Evolutionary conservation across 73 alveolate species (phyloP).

Genomic region (Paramecium sonneborni): DNA sequence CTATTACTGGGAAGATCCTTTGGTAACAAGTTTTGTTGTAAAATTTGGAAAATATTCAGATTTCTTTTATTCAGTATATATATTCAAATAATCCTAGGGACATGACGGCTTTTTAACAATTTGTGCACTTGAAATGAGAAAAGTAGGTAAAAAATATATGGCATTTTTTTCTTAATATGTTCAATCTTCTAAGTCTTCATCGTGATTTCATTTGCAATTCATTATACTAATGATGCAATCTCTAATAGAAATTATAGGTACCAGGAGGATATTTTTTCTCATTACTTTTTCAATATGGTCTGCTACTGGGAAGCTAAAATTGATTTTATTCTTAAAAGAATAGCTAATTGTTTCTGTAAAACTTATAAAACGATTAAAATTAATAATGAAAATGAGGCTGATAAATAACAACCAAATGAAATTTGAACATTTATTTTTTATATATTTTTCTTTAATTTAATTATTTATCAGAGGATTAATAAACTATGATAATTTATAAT

Average conservation of each 20-base stretch:
- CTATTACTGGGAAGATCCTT: slow-evolving; percentile 40
- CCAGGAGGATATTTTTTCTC: slow-evolving; percentile 31
- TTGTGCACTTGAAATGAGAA: slow-evolving; percentile 38
- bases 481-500: too few relatives aligned
- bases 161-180: neutral
- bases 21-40: slow-evolving; percentile 27
- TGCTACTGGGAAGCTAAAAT: slow-evolving; percentile 53
- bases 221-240: slow-evolving; percentile 28
- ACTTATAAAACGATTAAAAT: neutral
- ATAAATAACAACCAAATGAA: slow-evolving; percentile 19
- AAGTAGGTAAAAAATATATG: neutral
- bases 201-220: slow-evolving; percentile 11
- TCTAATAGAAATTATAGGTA: neutral
- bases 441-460: too few relatives aligned
- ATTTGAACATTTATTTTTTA: neutral
- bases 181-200: slow-evolving; percentile 19
- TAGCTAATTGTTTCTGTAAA: neutral
- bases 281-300: slow-evolving; percentile 45
- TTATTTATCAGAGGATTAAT: too few relatives aligned
- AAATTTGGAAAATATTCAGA: slow-evolving; percentile 45
- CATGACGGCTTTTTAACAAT: slow-evolving; percentile 46
- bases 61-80: slow-evolving; percentile 34
- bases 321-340: slow-evolving; percentile 4
- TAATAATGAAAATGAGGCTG: neutral
- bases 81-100: neutral